Conservation (phyloP, 768 basidiomycete species). For the Pleurotus sapidus region DNA sequence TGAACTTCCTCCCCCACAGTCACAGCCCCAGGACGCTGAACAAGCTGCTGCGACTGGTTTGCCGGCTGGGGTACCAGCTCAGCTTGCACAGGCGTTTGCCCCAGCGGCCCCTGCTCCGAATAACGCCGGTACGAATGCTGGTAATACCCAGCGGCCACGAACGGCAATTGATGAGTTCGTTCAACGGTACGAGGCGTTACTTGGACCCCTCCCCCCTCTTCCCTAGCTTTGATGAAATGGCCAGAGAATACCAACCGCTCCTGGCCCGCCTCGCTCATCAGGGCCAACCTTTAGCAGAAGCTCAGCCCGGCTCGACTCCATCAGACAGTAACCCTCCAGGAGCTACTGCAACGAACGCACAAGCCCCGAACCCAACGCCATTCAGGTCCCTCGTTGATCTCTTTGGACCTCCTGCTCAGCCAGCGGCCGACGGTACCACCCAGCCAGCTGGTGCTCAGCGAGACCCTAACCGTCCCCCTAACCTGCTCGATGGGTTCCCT, state of each 20-base stretch:
- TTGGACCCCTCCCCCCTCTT: not conserved
- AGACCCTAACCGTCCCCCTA: not conserved
- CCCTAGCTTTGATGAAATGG: not conserved
- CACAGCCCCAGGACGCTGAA: not conserved
- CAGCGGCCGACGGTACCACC: no score
- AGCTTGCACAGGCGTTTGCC: not conserved
- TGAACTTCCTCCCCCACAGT: not conserved
- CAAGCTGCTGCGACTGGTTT: slow-evolving; percentile 4
- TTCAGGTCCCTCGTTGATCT: no score
- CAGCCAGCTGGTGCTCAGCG: not conserved
- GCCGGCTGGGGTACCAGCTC: slow-evolving; percentile 2
- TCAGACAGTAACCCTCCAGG: no score
- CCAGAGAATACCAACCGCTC: not conserved
- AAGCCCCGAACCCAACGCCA: no score
- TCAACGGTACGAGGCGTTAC: not conserved
- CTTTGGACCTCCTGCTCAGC: no score
- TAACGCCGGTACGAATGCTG: not conserved
- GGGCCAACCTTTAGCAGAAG: not conserved
- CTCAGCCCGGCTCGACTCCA: not conserved
- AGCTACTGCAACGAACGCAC: no score
- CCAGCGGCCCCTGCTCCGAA: not conserved
- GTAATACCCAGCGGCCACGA: not conserved
- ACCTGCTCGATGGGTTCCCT: not conserved
- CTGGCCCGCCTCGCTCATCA: not conserved
- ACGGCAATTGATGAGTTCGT: not conserved